Evolutionary conservation across 768 basidiomycete species (phyloP).

Genomic region (Collybia sp.): DNA sequence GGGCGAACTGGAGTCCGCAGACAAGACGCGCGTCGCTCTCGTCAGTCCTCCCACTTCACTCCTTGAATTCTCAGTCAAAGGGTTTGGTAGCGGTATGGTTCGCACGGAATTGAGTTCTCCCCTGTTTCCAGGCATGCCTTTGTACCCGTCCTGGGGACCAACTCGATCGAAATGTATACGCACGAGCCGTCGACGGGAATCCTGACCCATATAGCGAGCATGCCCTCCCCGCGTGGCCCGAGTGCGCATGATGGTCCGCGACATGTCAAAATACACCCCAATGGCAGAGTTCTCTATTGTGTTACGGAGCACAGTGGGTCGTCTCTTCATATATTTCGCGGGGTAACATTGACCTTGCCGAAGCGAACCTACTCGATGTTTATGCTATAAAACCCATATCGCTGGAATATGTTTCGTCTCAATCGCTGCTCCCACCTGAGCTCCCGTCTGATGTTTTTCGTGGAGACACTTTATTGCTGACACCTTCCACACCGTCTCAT

Average conservation of each 20-base stretch:
- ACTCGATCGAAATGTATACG: conserved; percentile 42
- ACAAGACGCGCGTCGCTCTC: conserved; percentile 46
- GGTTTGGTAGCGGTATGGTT: conserved; percentile 37
- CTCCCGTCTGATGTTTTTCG: conserved; percentile 22
- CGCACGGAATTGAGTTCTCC: conserved; percentile 48
- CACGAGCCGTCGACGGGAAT: conserved; percentile 25
- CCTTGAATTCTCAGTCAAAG: background rate
- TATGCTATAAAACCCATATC: conserved; percentile 31
- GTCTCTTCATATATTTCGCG: background rate
- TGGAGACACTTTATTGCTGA: conserved; percentile 42
- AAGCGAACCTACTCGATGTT: conserved; percentile 42
- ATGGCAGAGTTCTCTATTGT: conserved; percentile 44
- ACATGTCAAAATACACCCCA: conserved; percentile 49
- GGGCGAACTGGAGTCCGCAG: conserved; percentile 35
- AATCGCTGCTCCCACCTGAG: conserved; percentile 24
- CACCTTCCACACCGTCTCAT: conserved; percentile 28
- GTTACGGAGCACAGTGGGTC: conserved; percentile 48
- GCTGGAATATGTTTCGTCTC: conserved; percentile 25
- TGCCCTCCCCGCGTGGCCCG: conserved; percentile 32
- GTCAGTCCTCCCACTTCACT: conserved; percentile 14
- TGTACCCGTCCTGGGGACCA: conserved; percentile 44
- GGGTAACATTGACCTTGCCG: background rate
- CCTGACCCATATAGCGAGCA: conserved; percentile 31
- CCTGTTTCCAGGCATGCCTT: conserved; percentile 31
- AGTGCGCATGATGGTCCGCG: conserved; percentile 41